phyloP scores from a whole-genome alignment of 2,329 filamentous ascomycete species.

The Scytalidium sp. region DNA sequence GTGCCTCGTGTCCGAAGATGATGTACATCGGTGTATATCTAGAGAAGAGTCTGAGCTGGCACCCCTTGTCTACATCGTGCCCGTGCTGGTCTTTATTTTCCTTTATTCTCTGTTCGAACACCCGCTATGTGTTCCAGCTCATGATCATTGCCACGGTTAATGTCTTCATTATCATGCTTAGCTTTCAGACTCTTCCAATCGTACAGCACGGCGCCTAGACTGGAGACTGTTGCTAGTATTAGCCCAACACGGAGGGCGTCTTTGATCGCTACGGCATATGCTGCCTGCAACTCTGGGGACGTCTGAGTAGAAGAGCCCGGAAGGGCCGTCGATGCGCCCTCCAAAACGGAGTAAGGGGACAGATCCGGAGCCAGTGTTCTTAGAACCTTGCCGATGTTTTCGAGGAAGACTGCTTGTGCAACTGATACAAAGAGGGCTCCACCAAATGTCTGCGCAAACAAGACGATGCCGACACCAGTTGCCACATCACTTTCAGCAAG shows the following conservation, averaged over 20 bases:
- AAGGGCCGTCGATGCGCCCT: conserved; percentile 24
- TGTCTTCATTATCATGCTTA: conserved; percentile 1
- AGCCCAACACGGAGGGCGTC: conserved; percentile 2
- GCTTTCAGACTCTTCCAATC: conserved; percentile 4
- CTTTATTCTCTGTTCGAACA: conserved; percentile 2
- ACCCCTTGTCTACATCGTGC: neutral
- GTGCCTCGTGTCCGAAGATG: no score
- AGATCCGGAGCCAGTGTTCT: conserved; percentile 32
- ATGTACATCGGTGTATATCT: no score
- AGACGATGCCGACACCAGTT: conserved; percentile 49
- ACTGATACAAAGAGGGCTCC: conserved; percentile 16
- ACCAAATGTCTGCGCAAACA: conserved; percentile 25
- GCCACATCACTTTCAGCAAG: conserved; percentile 47
- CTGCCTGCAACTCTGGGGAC: conserved; percentile 1
- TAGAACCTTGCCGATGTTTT: conserved; percentile 42
- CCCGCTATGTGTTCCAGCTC: neutral
- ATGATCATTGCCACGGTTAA: neutral
- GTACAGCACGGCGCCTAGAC: conserved; percentile 3
- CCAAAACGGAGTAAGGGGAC: conserved; percentile 28
- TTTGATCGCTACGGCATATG: conserved; percentile 1
- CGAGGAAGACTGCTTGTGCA: conserved; percentile 23
- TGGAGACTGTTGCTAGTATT: conserved; percentile 3
- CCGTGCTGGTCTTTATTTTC: neutral
- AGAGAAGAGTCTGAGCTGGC: no score
- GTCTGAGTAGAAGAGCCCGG: neutral